Percentiles rank a stretch among this genome's conserved stretches.
phyloP scores from a whole-genome alignment of 768 basidiomycete genomes.

The Glaciozyma martinii region DNA sequence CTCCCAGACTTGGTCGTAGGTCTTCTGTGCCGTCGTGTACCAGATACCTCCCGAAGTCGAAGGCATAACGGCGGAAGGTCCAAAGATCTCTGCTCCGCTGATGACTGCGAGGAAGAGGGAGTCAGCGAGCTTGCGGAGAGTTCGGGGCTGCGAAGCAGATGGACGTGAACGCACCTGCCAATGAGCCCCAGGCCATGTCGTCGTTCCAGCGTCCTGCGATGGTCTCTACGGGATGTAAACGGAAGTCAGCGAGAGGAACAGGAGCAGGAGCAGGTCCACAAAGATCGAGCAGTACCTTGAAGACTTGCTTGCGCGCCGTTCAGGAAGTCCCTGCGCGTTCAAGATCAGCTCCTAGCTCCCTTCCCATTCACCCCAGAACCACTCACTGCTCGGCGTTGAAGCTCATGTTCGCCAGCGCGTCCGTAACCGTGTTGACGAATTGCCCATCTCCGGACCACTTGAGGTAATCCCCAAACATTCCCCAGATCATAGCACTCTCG shows the following conservation, averaged over 20 bases:
- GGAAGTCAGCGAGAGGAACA: too few species aligned
- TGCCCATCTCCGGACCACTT: background rate
- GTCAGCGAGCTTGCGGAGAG: background rate
- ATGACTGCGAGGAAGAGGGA: background rate
- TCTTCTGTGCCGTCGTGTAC: background rate
- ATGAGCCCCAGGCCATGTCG: background rate
- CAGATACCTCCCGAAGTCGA: background rate
- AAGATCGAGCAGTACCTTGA: background rate
- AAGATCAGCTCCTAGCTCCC: background rate
- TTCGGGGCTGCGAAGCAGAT: background rate
- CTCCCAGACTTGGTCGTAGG: background rate
- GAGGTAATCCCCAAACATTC: background rate
- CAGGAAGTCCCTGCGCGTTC: background rate
- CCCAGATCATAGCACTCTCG: background rate
- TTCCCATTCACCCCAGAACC: background rate
- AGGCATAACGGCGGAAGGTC: background rate
- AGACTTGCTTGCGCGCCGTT: background rate
- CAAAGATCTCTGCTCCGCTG: background rate
- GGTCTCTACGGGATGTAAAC: too few species aligned
- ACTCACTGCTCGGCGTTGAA: background rate
- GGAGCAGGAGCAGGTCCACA: background rate
- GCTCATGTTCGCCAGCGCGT: background rate
- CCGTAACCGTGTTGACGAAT: background rate
- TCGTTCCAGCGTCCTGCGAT: background rate
- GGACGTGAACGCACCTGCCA: background rate